Evolutionary conservation across 2,329 filamentous ascomycete species (phyloP).

Genomic region (Colletotrichum musicola): DNA sequence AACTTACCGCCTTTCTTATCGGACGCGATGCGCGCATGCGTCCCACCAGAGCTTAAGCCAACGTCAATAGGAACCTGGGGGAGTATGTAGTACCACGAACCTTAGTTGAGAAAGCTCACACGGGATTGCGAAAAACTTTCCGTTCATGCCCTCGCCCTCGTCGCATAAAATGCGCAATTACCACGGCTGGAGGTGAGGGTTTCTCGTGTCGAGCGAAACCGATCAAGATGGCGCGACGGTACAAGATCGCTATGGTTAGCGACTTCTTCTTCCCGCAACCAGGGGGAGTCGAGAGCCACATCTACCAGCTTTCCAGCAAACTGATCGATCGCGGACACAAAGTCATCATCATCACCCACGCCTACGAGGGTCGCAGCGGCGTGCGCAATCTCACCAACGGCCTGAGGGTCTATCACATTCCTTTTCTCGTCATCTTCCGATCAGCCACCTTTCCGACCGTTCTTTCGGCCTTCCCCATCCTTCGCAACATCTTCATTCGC

Average conservation of each 20-base stretch:
- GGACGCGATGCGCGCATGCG: not conserved
- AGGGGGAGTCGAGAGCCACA: slow-evolving; percentile 96
- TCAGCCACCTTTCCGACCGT: slow-evolving; percentile 95
- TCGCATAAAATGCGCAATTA: slow-evolving; percentile 12
- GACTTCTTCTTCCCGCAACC: slow-evolving; percentile 99
- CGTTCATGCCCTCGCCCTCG: not conserved
- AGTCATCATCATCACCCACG: slow-evolving; percentile 97
- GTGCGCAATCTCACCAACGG: slow-evolving; percentile 97
- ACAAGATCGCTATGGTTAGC: slow-evolving; percentile 91
- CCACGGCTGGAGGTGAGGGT: slow-evolving; percentile 11
- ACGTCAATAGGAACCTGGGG: not conserved
- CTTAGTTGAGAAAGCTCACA: too few relatives aligned
- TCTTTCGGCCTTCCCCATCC: slow-evolving; percentile 98
- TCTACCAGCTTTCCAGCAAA: slow-evolving; percentile 97
- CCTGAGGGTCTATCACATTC: slow-evolving; percentile 97
- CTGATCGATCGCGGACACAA: slow-evolving; percentile 98
- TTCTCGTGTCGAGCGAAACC: slow-evolving; percentile 20
- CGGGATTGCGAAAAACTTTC: too few relatives aligned
- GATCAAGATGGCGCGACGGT: slow-evolving; percentile 56
- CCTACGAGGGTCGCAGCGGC: slow-evolving; percentile 90
- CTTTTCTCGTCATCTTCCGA: slow-evolving; percentile 95
- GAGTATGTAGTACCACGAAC: not conserved
- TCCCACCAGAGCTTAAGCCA: too few relatives aligned
- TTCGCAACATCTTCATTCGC: slow-evolving; percentile 93
- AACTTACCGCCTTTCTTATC: slow-evolving; percentile 52